These are phyloP conservation scores for Botrytis porri DNA, from an alignment of 2,329 filamentous ascomycete genomes.

Conservation along the genomic window DNA sequence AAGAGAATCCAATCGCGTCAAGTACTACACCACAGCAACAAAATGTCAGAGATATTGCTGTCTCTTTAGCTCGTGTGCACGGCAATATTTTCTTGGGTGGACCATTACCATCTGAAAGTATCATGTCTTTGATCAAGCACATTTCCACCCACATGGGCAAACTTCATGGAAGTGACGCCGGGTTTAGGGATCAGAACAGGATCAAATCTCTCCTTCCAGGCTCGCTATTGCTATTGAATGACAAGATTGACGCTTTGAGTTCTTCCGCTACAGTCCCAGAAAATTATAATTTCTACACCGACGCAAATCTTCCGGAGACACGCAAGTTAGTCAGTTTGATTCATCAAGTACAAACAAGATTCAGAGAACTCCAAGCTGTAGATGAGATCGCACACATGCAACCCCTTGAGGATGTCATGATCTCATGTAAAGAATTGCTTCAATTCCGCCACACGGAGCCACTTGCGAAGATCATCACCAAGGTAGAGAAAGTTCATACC, in stretches of 20 bases:
- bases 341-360: conserved; percentile 66
- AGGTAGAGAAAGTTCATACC: conserved; percentile 81
- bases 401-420: conserved; percentile 74
- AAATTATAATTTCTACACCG: conserved; percentile 85
- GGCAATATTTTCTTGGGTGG: conserved; percentile 40
- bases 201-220: conserved; percentile 62
- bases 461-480: conserved; percentile 79
- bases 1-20: conserved; percentile 35
- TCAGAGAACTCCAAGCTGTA: conserved; percentile 64
- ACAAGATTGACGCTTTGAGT: conserved; percentile 52
- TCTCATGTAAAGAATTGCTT: conserved; percentile 71
- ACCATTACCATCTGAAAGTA: conserved; percentile 28
- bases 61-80: conserved; percentile 61
- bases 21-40: conserved; percentile 20
- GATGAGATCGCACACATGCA: conserved; percentile 70
- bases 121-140: conserved; percentile 33
- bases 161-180: conserved; percentile 22
- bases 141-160: conserved; percentile 32
- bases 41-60: conserved; percentile 40
- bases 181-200: conserved; percentile 36
- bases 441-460: conserved; percentile 77
- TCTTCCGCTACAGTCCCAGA: conserved; percentile 40
- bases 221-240: conserved; percentile 62
- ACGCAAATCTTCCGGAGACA: conserved; percentile 73
- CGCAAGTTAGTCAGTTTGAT: conserved; percentile 70